Percentiles rank a stretch among this genome's conserved stretches.
phyloP scores from a whole-genome alignment of 2,329 filamentous ascomycete species.

The Talaromyces funiculosus region DNA sequence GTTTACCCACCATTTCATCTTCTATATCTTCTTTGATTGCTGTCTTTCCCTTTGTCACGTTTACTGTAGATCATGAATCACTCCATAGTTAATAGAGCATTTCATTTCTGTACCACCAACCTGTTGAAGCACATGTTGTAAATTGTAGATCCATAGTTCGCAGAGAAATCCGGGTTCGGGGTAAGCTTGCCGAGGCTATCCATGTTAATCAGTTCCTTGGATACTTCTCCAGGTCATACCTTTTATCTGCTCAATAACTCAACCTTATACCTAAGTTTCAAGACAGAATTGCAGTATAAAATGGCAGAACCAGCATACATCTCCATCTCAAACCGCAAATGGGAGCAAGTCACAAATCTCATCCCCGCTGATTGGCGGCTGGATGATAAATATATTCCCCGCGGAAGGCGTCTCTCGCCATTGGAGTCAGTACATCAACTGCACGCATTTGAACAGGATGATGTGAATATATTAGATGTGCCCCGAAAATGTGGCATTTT shows the following conservation, averaged over 20 bases:
- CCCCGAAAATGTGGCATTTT: slow-evolving; percentile 51
- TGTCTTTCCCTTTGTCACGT: slow-evolving; percentile 10
- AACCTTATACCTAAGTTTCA: background rate
- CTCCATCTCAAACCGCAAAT: slow-evolving; percentile 35
- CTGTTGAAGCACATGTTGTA: background rate
- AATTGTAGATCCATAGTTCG: background rate
- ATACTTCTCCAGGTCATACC: background rate
- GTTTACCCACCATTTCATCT: slow-evolving; percentile 6
- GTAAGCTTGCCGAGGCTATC: background rate
- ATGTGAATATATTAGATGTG: slow-evolving; percentile 41
- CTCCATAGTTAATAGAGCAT: slow-evolving; percentile 15
- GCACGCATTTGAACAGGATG: slow-evolving; percentile 24
- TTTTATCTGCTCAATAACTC: background rate
- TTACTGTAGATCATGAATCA: slow-evolving; percentile 15
- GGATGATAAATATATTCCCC: slow-evolving; percentile 26
- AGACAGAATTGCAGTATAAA: slow-evolving; percentile 1
- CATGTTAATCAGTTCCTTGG: background rate
- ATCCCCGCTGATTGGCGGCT: slow-evolving; percentile 39
- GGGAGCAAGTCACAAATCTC: slow-evolving; percentile 30
- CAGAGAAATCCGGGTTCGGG: background rate
- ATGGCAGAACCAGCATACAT: slow-evolving; percentile 24
- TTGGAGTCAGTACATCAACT: slow-evolving; percentile 32
- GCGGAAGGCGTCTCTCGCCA: slow-evolving; percentile 28
- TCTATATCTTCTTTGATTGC: background rate
- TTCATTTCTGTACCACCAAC: slow-evolving; percentile 1